A percentile compares a stretch with the other conserved stretches of the same genome.
Evolutionary conservation across 208 protist genomes (phyloP).

Genomic region (Lotmaria passim): DNA sequence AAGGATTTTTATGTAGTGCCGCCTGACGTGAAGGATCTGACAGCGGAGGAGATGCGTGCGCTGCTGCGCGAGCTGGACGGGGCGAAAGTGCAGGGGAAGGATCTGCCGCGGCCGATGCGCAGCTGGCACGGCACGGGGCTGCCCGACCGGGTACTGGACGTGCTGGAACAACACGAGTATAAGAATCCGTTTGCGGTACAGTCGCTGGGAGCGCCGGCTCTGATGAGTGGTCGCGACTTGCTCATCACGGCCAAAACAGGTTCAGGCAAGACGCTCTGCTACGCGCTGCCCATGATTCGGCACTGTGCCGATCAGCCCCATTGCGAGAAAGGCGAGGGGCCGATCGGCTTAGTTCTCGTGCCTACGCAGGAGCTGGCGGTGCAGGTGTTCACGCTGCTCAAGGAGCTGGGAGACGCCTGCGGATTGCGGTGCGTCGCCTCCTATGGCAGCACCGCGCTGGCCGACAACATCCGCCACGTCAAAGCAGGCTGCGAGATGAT

Average conservation of each 20-base stretch:
- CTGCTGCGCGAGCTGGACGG: conserved; percentile 82
- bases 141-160: conserved; percentile 68
- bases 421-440: conserved; percentile 65
- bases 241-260: conserved; percentile 94
- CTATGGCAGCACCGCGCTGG: conserved; percentile 78
- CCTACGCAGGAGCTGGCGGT: conserved; percentile 94
- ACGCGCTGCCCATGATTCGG: conserved; percentile 91
- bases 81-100: conserved; percentile 59
- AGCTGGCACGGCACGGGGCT: conserved; percentile 84
- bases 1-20: conserved; percentile 90
- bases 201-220: conserved; percentile 71
- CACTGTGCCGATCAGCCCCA: conserved; percentile 88
- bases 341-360: conserved; percentile 90
- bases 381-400: conserved; percentile 85
- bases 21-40: conserved; percentile 69
- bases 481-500: conserved; percentile 81
- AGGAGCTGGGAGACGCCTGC: conserved; percentile 65
- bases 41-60: conserved; percentile 56
- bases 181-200: conserved; percentile 88
- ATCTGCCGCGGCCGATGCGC: conserved; percentile 73
- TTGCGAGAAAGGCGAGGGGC: conserved; percentile 81
- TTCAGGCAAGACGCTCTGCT: conserved; percentile 94
- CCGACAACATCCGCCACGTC: conserved; percentile 77
- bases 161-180: conserved; percentile 60
- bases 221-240: conserved; percentile 91